A percentile compares a stretch with the other conserved stretches of the same genome.
phyloP scores from a whole-genome alignment of 495 filamentous ascomycete species.

The Copromyces sp. region DNA sequence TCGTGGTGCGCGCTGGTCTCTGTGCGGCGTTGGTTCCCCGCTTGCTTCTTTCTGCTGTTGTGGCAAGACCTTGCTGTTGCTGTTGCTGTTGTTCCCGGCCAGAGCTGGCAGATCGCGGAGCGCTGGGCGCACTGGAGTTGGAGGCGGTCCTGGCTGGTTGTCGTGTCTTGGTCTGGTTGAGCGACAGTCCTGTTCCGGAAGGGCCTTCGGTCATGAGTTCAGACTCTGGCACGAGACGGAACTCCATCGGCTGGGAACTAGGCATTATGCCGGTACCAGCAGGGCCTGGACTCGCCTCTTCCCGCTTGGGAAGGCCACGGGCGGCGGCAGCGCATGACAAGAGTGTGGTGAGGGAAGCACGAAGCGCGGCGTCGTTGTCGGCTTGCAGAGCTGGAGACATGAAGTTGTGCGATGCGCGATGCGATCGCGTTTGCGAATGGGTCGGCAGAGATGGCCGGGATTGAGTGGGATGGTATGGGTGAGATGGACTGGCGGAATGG shows the following conservation, averaged over 20 bases:
- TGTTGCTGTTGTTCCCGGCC: constrained; percentile 19
- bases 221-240: constrained; percentile 66
- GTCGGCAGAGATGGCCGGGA: constrained; percentile 30
- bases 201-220: constrained; percentile 46
- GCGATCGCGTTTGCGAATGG: constrained; percentile 30
- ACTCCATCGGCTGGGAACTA: constrained; percentile 41
- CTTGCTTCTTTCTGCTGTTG: constrained; percentile 42
- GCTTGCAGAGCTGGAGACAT: constrained; percentile 69
- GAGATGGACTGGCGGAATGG: constrained; percentile 31
- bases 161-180: constrained; percentile 3
- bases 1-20: constrained; percentile 33
- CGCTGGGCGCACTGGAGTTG: constrained; percentile 24
- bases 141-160: constrained; percentile 16
- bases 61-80: constrained; percentile 28
- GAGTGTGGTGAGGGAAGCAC: constrained; percentile 88
- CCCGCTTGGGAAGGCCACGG: constrained; percentile 61
- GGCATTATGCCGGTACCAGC: constrained; percentile 26
- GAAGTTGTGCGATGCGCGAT: constrained; percentile 45
- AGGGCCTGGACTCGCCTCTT: constrained; percentile 23
- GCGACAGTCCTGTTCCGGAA: constrained; percentile 4
- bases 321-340: constrained; percentile 87
- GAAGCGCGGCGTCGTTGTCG: constrained; percentile 86
- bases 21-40: constrained; percentile 32
- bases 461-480: constrained; percentile 30
- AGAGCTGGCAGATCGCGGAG: constrained; percentile 18